phyloP scores from a whole-genome alignment of 768 basidiomycete genomes.

The Peribolospora kevripleyi region DNA sequence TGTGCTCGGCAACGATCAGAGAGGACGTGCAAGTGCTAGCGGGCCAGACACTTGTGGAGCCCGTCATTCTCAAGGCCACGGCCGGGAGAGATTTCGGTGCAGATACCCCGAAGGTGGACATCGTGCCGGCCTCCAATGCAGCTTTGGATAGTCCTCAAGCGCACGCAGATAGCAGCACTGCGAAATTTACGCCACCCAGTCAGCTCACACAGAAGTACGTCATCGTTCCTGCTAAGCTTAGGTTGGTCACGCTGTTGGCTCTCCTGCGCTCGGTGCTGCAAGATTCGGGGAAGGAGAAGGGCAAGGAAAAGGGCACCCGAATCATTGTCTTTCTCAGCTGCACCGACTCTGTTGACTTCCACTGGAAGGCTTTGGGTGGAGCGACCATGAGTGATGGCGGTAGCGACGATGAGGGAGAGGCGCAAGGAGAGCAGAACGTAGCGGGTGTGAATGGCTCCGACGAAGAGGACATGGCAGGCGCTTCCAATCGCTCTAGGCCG shows the following conservation, averaged over 20 bases:
- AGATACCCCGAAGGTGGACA: neutral
- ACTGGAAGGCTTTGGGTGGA: constrained; percentile 61
- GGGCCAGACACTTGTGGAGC: constrained; percentile 49
- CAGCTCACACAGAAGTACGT: constrained; percentile 81
- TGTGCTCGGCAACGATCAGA: constrained; percentile 89
- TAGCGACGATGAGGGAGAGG: constrained; percentile 9
- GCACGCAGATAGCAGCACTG: constrained; percentile 20
- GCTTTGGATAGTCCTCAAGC: neutral
- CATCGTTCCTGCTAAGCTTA: constrained; percentile 69
- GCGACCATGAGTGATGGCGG: constrained; percentile 32
- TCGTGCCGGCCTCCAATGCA: constrained; percentile 1
- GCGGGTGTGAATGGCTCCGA: constrained; percentile 6
- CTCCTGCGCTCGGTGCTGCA: constrained; percentile 42
- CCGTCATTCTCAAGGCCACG: constrained; percentile 58
- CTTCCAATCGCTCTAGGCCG: neutral
- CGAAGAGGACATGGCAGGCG: constrained; percentile 12
- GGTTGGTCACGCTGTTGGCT: constrained; percentile 74
- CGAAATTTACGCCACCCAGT: constrained; percentile 61
- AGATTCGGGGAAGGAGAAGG: constrained; percentile 5
- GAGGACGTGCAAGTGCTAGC: constrained; percentile 88
- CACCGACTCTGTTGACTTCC: constrained; percentile 93
- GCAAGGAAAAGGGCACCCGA: constrained; percentile 27
- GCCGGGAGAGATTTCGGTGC: constrained; percentile 16
- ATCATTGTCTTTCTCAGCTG: constrained; percentile 91
- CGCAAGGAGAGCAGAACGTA: constrained; percentile 5